Percentiles rank a stretch among this genome's conserved stretches.
These are phyloP conservation scores for Geopyxis carbonaria DNA, from an alignment of 495 filamentous ascomycete genomes.

Conservation along the genomic window DNA sequence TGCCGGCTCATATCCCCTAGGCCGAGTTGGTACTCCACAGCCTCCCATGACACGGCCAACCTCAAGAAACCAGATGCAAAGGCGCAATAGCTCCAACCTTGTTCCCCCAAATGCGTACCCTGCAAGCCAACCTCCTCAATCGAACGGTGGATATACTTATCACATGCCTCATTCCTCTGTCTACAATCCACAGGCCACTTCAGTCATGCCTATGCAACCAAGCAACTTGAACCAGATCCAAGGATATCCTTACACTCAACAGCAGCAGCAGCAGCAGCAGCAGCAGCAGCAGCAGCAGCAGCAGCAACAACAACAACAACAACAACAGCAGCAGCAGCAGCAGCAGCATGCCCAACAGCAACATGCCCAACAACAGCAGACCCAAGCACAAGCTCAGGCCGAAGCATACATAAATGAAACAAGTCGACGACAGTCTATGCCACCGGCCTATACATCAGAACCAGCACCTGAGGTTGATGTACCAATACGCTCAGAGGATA, in stretches of 20 bases:
- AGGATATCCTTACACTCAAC: constrained; percentile 30
- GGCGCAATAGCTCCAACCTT: constrained; percentile 56
- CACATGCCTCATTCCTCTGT: constrained; percentile 77
- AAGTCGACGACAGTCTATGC: constrained; percentile 22
- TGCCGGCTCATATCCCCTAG: constrained; percentile 17
- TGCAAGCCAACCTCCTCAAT: constrained; percentile 36
- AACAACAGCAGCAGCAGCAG: constrained; percentile 23
- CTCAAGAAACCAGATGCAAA: constrained; percentile 60
- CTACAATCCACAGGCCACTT: constrained; percentile 54
- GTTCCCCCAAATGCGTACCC: constrained; percentile 43
- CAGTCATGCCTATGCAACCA: constrained; percentile 31
- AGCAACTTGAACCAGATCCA: no score
- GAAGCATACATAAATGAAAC: constrained; percentile 18
- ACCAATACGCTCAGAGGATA: neutral
- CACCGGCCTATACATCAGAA: constrained; percentile 11
- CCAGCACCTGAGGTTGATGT: neutral
- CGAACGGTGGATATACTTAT: constrained; percentile 58
- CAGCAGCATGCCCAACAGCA: constrained; percentile 27
- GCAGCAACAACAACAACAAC: constrained; percentile 29
- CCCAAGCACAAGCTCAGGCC: constrained; percentile 26
- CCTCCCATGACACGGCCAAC: constrained; percentile 48
- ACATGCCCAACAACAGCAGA: constrained; percentile 25
- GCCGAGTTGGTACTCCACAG: constrained; percentile 20
- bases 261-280: constrained; percentile 28
- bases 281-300: constrained; percentile 25